A percentile compares a stretch with the other conserved stretches of the same genome.
These are phyloP conservation scores for Sporothrix phasma DNA, from an alignment of 2,329 filamentous ascomycete genomes.

Conservation along the genomic window DNA sequence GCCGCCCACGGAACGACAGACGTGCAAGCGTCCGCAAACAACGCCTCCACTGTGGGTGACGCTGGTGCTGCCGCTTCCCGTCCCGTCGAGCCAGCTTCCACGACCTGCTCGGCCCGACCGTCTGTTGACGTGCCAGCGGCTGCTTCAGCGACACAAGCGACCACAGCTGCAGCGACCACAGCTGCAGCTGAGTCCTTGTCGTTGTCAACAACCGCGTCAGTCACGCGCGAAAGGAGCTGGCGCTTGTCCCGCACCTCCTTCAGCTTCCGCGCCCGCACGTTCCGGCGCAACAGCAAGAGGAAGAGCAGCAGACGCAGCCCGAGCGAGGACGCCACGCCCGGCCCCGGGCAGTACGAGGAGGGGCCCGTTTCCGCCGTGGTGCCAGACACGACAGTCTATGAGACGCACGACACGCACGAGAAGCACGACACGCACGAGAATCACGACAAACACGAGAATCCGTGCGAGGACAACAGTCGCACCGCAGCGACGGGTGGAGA, in stretches of 20 bases:
- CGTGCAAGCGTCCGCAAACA: not conserved
- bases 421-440: not conserved
- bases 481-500: not conserved
- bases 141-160: no score
- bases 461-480: not conserved
- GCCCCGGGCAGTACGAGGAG: not conserved
- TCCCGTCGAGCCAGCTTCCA: not conserved
- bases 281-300: slow-evolving; percentile 12
- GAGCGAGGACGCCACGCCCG: not conserved
- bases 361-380: not conserved
- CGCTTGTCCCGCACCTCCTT: slow-evolving; percentile 10
- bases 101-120: not conserved
- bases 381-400: not conserved
- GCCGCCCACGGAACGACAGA: not conserved
- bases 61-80: not conserved
- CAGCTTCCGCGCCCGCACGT: slow-evolving; percentile 10
- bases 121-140: not conserved
- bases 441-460: not conserved
- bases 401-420: not conserved
- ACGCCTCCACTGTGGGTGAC: not conserved
- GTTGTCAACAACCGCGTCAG: not conserved
- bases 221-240: slow-evolving; percentile 13
- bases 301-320: not conserved
- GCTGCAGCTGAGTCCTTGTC: not conserved
- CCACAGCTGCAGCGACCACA: no score